A percentile compares a stretch with the other conserved stretches of the same genome.
Conservation (phyloP, 441 rosid species). For the Eruca vesicaria region DNA sequence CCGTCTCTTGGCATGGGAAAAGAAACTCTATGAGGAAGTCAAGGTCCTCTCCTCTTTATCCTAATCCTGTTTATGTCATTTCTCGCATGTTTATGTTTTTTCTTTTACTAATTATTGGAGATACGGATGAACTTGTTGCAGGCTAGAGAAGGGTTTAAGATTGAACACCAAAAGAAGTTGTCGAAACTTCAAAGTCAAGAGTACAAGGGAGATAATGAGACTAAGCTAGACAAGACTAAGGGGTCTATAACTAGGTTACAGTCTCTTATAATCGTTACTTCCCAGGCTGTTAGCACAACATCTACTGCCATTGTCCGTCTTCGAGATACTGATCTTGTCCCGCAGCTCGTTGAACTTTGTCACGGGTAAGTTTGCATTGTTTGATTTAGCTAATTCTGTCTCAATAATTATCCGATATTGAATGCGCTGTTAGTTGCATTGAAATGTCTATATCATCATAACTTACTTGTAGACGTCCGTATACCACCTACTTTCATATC, state of each 20-base stretch:
- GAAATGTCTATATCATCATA: conserved; percentile 13
- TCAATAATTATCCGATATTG: not conserved
- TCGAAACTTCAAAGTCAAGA: conserved; percentile 84
- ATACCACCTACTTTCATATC: not conserved
- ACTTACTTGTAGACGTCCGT: not conserved
- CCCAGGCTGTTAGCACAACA: conserved; percentile 87
- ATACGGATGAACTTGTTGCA: conserved; percentile 29
- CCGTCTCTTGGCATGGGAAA: conserved; percentile 95
- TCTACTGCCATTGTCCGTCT: conserved; percentile 73
- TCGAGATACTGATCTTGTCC: conserved; percentile 83
- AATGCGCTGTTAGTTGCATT: conserved; percentile 9
- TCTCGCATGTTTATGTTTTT: not conserved
- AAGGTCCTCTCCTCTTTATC: conserved; percentile 49
- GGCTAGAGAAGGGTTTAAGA: conserved; percentile 89
- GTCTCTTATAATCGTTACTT: conserved; percentile 67
- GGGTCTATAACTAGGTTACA: conserved; percentile 68
- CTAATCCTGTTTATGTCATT: not conserved
- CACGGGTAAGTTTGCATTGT: conserved; percentile 61
- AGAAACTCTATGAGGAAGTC: conserved; percentile 85
- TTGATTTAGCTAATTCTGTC: not conserved
- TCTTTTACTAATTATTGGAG: not conserved
- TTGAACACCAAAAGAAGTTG: conserved; percentile 83
- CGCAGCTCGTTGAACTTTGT: conserved; percentile 82
- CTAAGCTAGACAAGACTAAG: conserved; percentile 84
- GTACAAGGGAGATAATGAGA: conserved; percentile 77